Evolutionary conservation across 208 protist genomes (phyloP).

Genomic region (Paratrypanosoma confusum): DNA sequence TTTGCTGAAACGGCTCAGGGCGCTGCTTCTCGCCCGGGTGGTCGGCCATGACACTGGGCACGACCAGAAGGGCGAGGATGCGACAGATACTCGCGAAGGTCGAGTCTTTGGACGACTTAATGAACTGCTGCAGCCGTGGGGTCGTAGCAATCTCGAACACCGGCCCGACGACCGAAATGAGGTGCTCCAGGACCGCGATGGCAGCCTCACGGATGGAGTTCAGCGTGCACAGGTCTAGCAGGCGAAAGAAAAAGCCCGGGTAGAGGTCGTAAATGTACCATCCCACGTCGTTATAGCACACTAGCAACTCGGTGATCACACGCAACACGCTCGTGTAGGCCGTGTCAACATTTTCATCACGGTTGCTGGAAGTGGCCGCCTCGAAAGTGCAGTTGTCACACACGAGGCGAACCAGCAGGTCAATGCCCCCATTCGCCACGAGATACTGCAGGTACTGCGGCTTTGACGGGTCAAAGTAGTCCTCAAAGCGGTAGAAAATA

Average conservation of each 20-base stretch:
- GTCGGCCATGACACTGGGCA: constrained; percentile 35
- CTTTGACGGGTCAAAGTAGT: constrained; percentile 34
- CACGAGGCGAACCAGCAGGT: constrained; percentile 49
- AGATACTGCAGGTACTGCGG: constrained; percentile 36
- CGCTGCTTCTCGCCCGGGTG: constrained; percentile 25
- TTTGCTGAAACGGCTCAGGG: constrained; percentile 41
- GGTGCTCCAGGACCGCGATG: constrained; percentile 46
- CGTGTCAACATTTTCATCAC: constrained; percentile 17
- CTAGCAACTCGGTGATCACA: constrained; percentile 52
- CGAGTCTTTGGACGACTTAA: constrained; percentile 22
- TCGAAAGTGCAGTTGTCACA: constrained; percentile 24
- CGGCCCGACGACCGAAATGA: constrained; percentile 54
- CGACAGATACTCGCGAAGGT: constrained; percentile 46
- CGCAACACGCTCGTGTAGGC: constrained; percentile 20
- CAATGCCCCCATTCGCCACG: constrained; percentile 48
- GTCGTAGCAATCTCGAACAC: constrained; percentile 66
- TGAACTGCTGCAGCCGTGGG: constrained; percentile 29
- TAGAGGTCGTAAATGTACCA: constrained; percentile 75
- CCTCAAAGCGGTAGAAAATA: constrained; percentile 17
- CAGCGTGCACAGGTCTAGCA: constrained; percentile 47
- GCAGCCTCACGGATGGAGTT: constrained; percentile 18
- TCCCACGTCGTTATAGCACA: constrained; percentile 51
- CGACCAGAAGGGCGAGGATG: constrained; percentile 55
- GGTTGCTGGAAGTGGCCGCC: not conserved
- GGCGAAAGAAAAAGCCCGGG: constrained; percentile 56